Base-by-base conservation (phyloP, 2,329 filamentous ascomycete genomes). In the Pyrenochaeta sp. region DNA sequence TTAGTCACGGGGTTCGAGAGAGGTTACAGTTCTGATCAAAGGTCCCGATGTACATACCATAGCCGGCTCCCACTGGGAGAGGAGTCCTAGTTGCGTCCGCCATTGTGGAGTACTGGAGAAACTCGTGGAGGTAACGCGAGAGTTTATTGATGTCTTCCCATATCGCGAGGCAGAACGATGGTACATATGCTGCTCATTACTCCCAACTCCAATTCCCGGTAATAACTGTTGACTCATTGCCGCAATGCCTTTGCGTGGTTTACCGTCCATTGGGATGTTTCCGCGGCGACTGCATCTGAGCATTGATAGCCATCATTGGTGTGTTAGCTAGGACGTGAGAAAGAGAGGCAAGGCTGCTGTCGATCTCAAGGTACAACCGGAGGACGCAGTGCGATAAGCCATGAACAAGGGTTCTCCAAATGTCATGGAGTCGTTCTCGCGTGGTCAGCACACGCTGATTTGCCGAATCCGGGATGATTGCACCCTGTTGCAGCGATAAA, bases 1-100 rank as follows among this genome's bases (percentile, higher is more conserved):
- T 59, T n/a, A 59, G 46, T 3, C 30, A 52, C 19, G 37, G 43
- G 6, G 27, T 44, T 25, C 4, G 10, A 42, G 6, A n/a, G 9
- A 6, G 8, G 9, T 50, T n/a, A 5, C 4, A 12, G 28, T 30
- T 30, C 28, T 30, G 28, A 30, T 9, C 28, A 30, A 30, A 30
- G 28, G 28, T 30, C 28, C 2, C 6, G 28, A 30, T 8, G 9
- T n/a, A 49, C 63, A 78, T 80, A 61, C 81, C 82, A 72, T 84
- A 84, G 40, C 82, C 82, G 6, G 79, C 80, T 10, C 80, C 80
- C 1, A 76, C 72, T 40, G 69, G 67, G 24, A 74, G 61, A 25
- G 67, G 63, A 39, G 62, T 63, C 10, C 52, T 58, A 12, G 61
- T 56, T 37, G 65, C 56, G 24, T 58, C 56, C 34, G 65, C 61